A percentile compares a stretch with the other conserved stretches of the same genome.
Conservation (phyloP, 108 stramenopile genomes). For the Fistulifera pelliculosa region DNA sequence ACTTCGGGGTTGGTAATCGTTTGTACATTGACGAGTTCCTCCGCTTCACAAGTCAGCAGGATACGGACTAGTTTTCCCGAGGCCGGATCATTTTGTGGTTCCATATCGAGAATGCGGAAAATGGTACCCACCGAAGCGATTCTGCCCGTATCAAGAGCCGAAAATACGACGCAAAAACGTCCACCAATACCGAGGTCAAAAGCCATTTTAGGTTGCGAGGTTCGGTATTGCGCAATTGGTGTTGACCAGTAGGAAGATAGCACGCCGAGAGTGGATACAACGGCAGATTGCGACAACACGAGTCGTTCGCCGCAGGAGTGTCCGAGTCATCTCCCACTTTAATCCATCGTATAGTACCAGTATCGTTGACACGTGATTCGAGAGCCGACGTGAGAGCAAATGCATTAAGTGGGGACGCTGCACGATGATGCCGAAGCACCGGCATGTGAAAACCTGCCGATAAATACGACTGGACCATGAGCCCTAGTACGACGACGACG, state of each 20-base stretch:
- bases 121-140: slow-evolving; percentile 54
- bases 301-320: no score
- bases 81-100: slow-evolving; percentile 15
- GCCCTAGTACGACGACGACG: no score
- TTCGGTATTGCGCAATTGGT: slow-evolving; percentile 65
- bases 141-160: slow-evolving; percentile 52
- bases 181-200: slow-evolving; percentile 17
- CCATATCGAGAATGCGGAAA: slow-evolving; percentile 34
- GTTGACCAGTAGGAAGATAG: slow-evolving; percentile 45
- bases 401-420: no score
- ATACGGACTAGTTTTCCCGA: slow-evolving; percentile 16
- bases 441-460: no score
- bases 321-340: no score
- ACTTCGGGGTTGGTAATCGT: slow-evolving; percentile 38
- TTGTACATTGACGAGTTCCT: slow-evolving; percentile 39
- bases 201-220: slow-evolving; percentile 67
- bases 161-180: slow-evolving; percentile 39
- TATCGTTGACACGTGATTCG: no score
- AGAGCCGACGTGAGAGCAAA: no score
- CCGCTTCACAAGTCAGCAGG: slow-evolving; percentile 26
- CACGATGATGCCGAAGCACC: no score
- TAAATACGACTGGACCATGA: no score
- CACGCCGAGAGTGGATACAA: slow-evolving; percentile 54
- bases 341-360: no score
- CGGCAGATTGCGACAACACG: slow-evolving; percentile 19